phyloP scores from a whole-genome alignment of 2,329 filamentous ascomycete species.

The Graphiopsis chlorocephala region DNA sequence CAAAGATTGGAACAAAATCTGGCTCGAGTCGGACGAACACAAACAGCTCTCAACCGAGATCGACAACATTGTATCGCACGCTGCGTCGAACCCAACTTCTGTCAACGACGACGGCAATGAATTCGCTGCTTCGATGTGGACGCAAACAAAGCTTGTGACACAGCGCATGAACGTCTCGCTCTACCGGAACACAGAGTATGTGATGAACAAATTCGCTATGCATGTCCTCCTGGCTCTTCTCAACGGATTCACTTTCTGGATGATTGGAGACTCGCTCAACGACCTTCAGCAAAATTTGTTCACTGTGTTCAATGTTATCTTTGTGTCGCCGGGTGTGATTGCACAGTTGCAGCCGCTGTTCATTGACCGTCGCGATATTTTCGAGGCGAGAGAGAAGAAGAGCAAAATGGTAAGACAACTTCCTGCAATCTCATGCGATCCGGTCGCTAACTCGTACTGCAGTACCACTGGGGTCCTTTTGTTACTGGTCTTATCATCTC shows the following conservation, averaged over 20 bases:
- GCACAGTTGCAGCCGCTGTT: slow-evolving; percentile 60
- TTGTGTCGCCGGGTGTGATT: slow-evolving; percentile 45
- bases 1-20: slow-evolving; percentile 45
- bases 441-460: not conserved
- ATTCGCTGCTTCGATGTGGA: slow-evolving; percentile 44
- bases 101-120: slow-evolving; percentile 41
- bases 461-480: slow-evolving; percentile 71
- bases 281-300: slow-evolving; percentile 40
- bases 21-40: slow-evolving; percentile 36
- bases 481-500: slow-evolving; percentile 67
- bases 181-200: slow-evolving; percentile 65
- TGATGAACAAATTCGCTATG: slow-evolving; percentile 61
- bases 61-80: slow-evolving; percentile 39
- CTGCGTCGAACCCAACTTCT: slow-evolving; percentile 36
- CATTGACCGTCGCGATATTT: slow-evolving; percentile 56
- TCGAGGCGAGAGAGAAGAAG: slow-evolving; percentile 59
- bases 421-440: slow-evolving; percentile 23
- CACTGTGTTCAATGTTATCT: slow-evolving; percentile 35
- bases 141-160: slow-evolving; percentile 43
- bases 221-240: slow-evolving; percentile 51
- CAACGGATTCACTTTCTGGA: slow-evolving; percentile 51
- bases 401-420: slow-evolving; percentile 51
- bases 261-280: slow-evolving; percentile 33
- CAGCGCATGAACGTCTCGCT: slow-evolving; percentile 56
- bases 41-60: slow-evolving; percentile 40